Evolutionary conservation across 768 basidiomycete genomes (phyloP).

Genomic region (Pisolithus marmoratus): DNA sequence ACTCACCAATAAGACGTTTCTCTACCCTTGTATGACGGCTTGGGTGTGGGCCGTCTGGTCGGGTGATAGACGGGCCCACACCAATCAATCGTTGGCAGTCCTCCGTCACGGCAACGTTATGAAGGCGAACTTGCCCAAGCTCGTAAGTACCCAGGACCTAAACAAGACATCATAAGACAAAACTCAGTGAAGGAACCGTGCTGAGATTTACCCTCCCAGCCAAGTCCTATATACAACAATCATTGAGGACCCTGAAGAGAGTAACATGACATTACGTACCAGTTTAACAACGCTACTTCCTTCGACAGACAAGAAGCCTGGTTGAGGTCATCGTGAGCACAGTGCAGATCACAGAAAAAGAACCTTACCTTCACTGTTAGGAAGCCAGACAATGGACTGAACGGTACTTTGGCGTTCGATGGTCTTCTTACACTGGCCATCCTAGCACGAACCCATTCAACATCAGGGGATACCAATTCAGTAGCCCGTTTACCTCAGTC

Average conservation of each 20-base stretch:
- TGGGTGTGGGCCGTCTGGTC: slow-evolving; percentile 39
- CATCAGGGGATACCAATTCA: background rate
- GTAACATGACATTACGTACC: slow-evolving; percentile 20
- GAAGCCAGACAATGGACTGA: slow-evolving; percentile 50
- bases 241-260: slow-evolving; percentile 6
- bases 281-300: slow-evolving; percentile 42
- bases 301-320: slow-evolving; percentile 51
- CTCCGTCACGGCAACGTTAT: slow-evolving; percentile 45
- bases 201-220: slow-evolving; percentile 31
- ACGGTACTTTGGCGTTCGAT: slow-evolving; percentile 43
- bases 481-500: slow-evolving; percentile 34
- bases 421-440: slow-evolving; percentile 45
- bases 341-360: slow-evolving; percentile 1
- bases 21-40: slow-evolving; percentile 44
- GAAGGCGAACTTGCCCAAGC: slow-evolving; percentile 41
- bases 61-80: slow-evolving; percentile 43
- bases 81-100: slow-evolving; percentile 43
- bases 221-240: slow-evolving; percentile 33
- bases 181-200: background rate
- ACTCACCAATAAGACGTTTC: slow-evolving; percentile 48
- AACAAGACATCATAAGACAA: background rate
- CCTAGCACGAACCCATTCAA: slow-evolving; percentile 23
- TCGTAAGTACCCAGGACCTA: slow-evolving; percentile 37
- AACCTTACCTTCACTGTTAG: slow-evolving; percentile 38
- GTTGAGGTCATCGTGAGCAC: slow-evolving; percentile 11